Conservation (phyloP, 2,329 filamentous ascomycete genomes). For the Dendrostoma leiphaemia region DNA sequence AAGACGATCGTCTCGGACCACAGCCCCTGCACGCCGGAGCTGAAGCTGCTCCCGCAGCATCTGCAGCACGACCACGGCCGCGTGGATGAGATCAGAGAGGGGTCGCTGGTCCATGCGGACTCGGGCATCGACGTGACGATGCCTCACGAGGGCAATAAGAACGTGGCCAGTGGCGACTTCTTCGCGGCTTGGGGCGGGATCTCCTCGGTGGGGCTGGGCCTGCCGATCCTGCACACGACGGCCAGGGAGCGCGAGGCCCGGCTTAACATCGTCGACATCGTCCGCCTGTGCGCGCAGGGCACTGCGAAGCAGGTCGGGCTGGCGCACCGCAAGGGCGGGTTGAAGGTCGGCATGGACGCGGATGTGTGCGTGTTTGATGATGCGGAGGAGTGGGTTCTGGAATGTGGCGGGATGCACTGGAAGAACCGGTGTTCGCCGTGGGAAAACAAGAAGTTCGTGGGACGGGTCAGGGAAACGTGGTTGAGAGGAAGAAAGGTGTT, state of each 20-base stretch:
- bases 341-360: slow-evolving; percentile 79
- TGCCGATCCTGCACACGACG: slow-evolving; percentile 86
- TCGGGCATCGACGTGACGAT: slow-evolving; percentile 51
- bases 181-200: slow-evolving; percentile 97
- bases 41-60: slow-evolving; percentile 79
- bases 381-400: slow-evolving; percentile 70
- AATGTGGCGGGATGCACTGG: slow-evolving; percentile 82
- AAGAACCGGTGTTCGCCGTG: slow-evolving; percentile 91
- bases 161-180: slow-evolving; percentile 69
- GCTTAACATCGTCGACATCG: slow-evolving; percentile 70
- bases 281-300: slow-evolving; percentile 79
- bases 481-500: slow-evolving; percentile 75
- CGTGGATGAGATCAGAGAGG: slow-evolving; percentile 8
- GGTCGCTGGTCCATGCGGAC: slow-evolving; percentile 46
- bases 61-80: slow-evolving; percentile 40
- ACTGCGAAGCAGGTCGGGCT: slow-evolving; percentile 88
- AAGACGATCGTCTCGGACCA: slow-evolving; percentile 92
- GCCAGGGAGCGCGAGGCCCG: slow-evolving; percentile 55
- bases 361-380: slow-evolving; percentile 94
- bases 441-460: slow-evolving; percentile 74
- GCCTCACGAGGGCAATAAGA: slow-evolving; percentile 31
- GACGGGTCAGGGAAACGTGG: slow-evolving; percentile 84
- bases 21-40: slow-evolving; percentile 90
- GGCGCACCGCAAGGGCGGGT: slow-evolving; percentile 74
- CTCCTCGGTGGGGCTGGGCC: slow-evolving; percentile 85